phyloP scores from a whole-genome alignment of 805 yeast genomes.

The Schwanniomyces vanrijiae region DNA sequence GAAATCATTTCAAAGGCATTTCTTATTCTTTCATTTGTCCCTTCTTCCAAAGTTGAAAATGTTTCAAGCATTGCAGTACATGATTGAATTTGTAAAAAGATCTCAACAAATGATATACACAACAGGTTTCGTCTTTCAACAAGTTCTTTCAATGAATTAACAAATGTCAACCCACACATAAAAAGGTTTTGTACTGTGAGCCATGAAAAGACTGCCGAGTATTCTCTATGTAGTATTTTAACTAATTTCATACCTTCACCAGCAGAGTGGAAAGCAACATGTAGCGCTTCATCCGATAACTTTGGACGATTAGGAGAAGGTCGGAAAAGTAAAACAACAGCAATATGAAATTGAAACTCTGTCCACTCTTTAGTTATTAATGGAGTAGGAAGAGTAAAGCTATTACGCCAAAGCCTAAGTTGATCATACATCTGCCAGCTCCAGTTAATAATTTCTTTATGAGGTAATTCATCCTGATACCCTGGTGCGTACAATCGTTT shows the following conservation, averaged over 20 bases:
- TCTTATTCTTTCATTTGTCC: conserved; percentile 11
- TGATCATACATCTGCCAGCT: conserved; percentile 14
- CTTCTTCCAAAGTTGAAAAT: conserved; percentile 10
- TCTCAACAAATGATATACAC: conserved; percentile 10
- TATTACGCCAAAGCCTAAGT: conserved; percentile 9
- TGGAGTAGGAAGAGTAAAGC: conserved; percentile 8
- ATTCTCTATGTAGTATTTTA: conserved; percentile 11
- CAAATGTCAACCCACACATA: conserved; percentile 14
- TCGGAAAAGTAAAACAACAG: conserved; percentile 10
- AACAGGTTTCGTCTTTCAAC: conserved; percentile 2
- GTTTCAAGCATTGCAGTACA: conserved; percentile 13
- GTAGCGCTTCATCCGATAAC: conserved; percentile 9
- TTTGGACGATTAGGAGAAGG: conserved; percentile 12
- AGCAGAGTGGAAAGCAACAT: conserved; percentile 13
- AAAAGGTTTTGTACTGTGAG: conserved; percentile 12
- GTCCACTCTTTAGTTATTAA: conserved; percentile 12
- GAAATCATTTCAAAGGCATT: conserved; percentile 14
- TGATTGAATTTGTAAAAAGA: conserved; percentile 10
- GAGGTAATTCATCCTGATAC: not conserved
- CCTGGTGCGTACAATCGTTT: conserved; percentile 7
- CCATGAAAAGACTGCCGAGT: conserved; percentile 12
- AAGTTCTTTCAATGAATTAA: conserved; percentile 12
- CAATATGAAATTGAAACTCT: conserved; percentile 12
- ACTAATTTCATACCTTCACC: conserved; percentile 13
- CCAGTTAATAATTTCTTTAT: conserved; percentile 7